phyloP scores from a whole-genome alignment of 306 rosid genomes.

The Aeschynomene evenia region DNA sequence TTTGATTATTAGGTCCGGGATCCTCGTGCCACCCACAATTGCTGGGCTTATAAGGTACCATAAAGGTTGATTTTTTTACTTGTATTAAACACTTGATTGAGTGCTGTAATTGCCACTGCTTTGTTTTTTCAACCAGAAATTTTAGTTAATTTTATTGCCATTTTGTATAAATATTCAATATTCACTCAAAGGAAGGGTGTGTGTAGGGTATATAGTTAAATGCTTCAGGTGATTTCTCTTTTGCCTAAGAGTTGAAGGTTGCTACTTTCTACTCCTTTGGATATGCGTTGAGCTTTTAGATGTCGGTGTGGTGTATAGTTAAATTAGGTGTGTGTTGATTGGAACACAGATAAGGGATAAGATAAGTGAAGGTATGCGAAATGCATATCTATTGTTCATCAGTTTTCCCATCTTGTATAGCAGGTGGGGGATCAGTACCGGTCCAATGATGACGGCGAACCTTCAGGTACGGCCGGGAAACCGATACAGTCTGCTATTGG shows the following conservation, averaged over 20 bases:
- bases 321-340: neutral
- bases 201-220: neutral
- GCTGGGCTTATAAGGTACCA: conserved; percentile 90
- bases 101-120: neutral
- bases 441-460: conserved; percentile 94
- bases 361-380: neutral
- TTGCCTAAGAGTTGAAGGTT: neutral
- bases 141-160: neutral
- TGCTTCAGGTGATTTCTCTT: neutral
- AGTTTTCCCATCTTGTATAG: neutral
- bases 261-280: conserved; percentile 1
- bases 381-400: neutral
- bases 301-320: conserved; percentile 7
- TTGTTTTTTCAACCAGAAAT: neutral
- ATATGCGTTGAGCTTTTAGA: neutral
- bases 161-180: neutral
- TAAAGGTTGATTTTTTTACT: neutral
- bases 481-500: conserved; percentile 82
- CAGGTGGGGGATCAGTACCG: conserved; percentile 92
- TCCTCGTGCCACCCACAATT: conserved; percentile 84
- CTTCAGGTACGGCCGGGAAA: conserved; percentile 94
- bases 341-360: neutral
- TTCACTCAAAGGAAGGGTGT: neutral
- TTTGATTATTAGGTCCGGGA: conserved; percentile 63
- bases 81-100: conserved; percentile 11